phyloP scores from a whole-genome alignment of 768 basidiomycete genomes.

The Obba rivulosa region DNA sequence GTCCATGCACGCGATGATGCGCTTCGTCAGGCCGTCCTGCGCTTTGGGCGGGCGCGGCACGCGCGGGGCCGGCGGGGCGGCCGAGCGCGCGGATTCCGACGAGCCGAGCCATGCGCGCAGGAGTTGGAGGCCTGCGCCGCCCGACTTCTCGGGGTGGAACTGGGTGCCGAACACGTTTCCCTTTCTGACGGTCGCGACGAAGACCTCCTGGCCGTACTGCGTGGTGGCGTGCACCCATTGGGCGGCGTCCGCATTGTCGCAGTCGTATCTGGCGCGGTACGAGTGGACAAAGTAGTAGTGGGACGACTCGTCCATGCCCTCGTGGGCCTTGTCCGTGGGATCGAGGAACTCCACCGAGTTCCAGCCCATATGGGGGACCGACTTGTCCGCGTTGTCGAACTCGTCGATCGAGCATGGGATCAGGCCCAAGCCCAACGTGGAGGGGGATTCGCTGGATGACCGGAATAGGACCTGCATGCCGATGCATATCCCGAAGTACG shows the following conservation, averaged over 20 bases:
- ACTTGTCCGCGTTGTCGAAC: slow-evolving; percentile 69
- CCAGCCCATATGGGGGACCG: slow-evolving; percentile 99
- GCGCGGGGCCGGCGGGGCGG: slow-evolving; percentile 30
- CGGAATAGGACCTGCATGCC: slow-evolving; percentile 96
- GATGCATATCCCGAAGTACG: slow-evolving; percentile 98
- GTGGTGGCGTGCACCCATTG: slow-evolving; percentile 83
- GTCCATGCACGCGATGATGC: slow-evolving; percentile 96
- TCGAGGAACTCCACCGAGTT: slow-evolving; percentile 66
- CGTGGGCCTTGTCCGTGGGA: slow-evolving; percentile 33
- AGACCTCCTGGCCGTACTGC: slow-evolving; percentile 91
- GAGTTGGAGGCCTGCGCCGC: slow-evolving; percentile 76
- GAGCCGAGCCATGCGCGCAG: slow-evolving; percentile 75
- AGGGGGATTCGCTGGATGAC: slow-evolving; percentile 75
- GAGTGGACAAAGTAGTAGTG: slow-evolving; percentile 99
- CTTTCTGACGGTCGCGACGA: slow-evolving; percentile 78
- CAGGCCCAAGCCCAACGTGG: slow-evolving; percentile 67
- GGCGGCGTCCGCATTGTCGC: slow-evolving; percentile 49
- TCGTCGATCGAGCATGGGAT: slow-evolving; percentile 77
- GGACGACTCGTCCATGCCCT: slow-evolving; percentile 45
- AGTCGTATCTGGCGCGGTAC: slow-evolving; percentile 75
- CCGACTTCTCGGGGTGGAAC: slow-evolving; percentile 98
- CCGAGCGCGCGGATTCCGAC: slow-evolving; percentile 37
- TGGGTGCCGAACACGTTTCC: slow-evolving; percentile 89
- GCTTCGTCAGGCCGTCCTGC: slow-evolving; percentile 77
- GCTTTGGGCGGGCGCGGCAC: slow-evolving; percentile 33